phyloP scores from a whole-genome alignment of 352 stramenopile species.

The Globisporangium canariense region DNA sequence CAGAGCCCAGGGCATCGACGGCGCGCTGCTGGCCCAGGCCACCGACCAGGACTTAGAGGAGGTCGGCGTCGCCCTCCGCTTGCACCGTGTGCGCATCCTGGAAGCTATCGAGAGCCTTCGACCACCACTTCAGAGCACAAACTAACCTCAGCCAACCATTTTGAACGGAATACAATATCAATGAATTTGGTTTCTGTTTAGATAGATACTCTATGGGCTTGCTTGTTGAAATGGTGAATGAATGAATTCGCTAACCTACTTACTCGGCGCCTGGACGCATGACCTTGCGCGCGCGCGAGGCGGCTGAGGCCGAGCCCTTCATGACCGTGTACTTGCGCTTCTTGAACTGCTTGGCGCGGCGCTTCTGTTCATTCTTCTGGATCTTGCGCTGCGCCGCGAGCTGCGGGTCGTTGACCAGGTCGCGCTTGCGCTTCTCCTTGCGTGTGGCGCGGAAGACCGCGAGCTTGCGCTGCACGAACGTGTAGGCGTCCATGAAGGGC shows the following conservation, averaged over 20 bases:
- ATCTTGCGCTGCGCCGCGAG: constrained; percentile 75
- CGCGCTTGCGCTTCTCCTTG: constrained; percentile 75
- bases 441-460: constrained; percentile 63
- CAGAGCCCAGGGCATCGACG: constrained; percentile 55
- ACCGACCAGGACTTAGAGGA: constrained; percentile 62
- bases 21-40: constrained; percentile 46
- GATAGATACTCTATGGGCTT: constrained; percentile 12
- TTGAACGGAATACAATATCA: not conserved
- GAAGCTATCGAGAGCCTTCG: constrained; percentile 21
- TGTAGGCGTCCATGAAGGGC: constrained; percentile 79
- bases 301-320: constrained; percentile 73
- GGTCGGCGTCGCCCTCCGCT: constrained; percentile 54
- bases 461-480: constrained; percentile 83
- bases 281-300: constrained; percentile 49
- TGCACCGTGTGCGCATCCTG: constrained; percentile 76
- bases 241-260: not conserved
- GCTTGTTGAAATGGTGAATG: not conserved
- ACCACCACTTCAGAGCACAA: not conserved
- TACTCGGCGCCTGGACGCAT: constrained; percentile 64
- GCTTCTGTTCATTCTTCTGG: constrained; percentile 85
- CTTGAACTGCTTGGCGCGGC: constrained; percentile 75
- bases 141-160: not conserved
- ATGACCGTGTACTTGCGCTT: constrained; percentile 87
- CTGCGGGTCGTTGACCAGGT: constrained; percentile 73
- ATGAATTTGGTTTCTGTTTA: not conserved